phyloP scores from a whole-genome alignment of 192 early-diverging fungal genomes.

The Powellomyces hirtus region DNA sequence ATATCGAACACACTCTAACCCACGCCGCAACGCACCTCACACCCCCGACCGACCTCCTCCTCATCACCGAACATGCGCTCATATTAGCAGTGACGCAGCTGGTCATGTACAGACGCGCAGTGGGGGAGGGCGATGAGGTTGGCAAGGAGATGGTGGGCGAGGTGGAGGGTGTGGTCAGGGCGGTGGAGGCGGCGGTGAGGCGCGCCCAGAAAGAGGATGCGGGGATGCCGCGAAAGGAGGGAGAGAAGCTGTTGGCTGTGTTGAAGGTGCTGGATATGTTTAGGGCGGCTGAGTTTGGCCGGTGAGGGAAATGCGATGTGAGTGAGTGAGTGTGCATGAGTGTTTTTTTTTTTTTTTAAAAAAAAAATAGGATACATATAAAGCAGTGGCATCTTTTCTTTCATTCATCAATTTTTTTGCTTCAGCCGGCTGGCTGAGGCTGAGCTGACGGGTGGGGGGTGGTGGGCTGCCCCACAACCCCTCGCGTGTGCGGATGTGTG shows the following conservation, averaged over 20 bases:
- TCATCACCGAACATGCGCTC: constrained; percentile 15
- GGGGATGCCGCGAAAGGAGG: not conserved
- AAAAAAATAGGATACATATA: too few species aligned
- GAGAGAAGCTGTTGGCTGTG: not conserved
- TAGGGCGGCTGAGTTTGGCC: not conserved
- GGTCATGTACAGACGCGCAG: not conserved
- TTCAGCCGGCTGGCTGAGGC: too few species aligned
- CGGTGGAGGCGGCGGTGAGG: not conserved
- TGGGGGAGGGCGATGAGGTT: constrained; percentile 5
- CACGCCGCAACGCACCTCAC: constrained; percentile 5
- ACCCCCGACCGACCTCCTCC: not conserved
- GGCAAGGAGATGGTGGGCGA: constrained; percentile 17
- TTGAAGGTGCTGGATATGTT: not conserved
- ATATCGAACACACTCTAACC: constrained; percentile 1
- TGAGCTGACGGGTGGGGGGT: too few species aligned
- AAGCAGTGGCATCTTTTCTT: too few species aligned
- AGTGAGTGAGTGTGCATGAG: too few species aligned
- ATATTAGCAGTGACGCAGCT: constrained; percentile 13
- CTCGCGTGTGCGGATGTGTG: too few species aligned
- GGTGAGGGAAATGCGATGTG: too few species aligned
- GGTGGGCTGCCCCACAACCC: too few species aligned
- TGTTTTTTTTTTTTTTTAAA: too few species aligned
- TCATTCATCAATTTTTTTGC: too few species aligned
- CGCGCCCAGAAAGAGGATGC: too few species aligned
- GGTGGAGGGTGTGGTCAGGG: not conserved